A percentile compares a stretch with the other conserved stretches of the same genome.
These are phyloP conservation scores for Chrysanthemum seticuspe DNA, from an alignment of 129 eudicot species.

Conservation along the genomic window DNA sequence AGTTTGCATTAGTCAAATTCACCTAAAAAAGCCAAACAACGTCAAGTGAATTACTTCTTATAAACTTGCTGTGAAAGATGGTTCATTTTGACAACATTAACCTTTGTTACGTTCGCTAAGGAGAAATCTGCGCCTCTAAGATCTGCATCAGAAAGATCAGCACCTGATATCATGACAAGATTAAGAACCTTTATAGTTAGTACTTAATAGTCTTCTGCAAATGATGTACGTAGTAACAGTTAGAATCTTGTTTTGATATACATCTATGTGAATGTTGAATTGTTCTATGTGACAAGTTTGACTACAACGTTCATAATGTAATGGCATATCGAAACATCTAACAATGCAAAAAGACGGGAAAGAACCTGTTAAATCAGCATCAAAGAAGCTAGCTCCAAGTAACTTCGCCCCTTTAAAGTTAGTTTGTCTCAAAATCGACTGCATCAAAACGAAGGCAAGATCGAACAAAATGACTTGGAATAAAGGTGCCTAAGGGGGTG, in stretches of 20 bases:
- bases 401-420: constrained; percentile 87
- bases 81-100: constrained; percentile 3
- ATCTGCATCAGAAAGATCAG: constrained; percentile 97
- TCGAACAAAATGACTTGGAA: too few relatives aligned
- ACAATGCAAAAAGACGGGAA: not conserved
- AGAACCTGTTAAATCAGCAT: constrained; percentile 95
- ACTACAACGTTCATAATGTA: not conserved
- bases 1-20: constrained; percentile 86
- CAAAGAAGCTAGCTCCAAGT: constrained; percentile 98
- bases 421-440: constrained; percentile 91
- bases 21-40: constrained; percentile 34
- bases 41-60: not conserved
- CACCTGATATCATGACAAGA: constrained; percentile 53
- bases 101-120: constrained; percentile 90
- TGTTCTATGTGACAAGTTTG: not conserved
- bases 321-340: not conserved
- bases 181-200: not conserved
- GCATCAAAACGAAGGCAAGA: constrained; percentile 17
- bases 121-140: constrained; percentile 98
- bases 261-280: not conserved
- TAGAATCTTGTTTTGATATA: not conserved
- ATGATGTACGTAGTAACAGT: not conserved
- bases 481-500: too few relatives aligned
- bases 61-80: not conserved
- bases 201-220: not conserved